A percentile compares a stretch with the other conserved stretches of the same genome.
Conservation (phyloP, 345 rosid genomes). For the Populus alba region DNA sequence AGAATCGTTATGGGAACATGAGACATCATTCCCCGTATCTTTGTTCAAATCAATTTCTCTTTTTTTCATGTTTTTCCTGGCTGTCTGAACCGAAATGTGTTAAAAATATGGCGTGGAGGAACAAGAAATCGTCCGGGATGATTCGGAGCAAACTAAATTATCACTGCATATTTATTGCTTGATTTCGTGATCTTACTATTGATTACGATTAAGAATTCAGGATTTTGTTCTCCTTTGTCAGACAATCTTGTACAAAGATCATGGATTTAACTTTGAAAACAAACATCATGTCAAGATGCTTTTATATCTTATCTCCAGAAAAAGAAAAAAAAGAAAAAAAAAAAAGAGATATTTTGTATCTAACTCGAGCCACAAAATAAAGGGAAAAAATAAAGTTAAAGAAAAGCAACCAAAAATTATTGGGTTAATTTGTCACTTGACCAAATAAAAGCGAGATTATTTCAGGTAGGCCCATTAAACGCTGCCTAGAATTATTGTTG, state of each 20-base stretch:
- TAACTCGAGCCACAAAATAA: background rate
- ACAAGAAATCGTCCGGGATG: constrained; percentile 1
- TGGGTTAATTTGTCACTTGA: background rate
- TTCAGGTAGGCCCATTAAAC: background rate
- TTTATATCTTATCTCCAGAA: background rate
- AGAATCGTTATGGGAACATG: constrained; percentile 14
- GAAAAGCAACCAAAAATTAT: background rate
- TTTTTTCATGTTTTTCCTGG: background rate
- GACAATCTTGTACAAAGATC: too few species aligned
- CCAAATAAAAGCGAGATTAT: background rate
- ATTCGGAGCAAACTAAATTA: background rate
- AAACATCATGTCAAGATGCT: background rate
- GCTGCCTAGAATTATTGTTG: background rate
- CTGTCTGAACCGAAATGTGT: background rate
- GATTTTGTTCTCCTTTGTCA: background rate
- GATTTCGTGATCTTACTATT: constrained; percentile 2
- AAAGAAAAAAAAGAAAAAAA: too few species aligned
- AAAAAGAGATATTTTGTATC: too few species aligned
- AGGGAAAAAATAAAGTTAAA: too few species aligned
- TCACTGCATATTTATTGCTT: background rate
- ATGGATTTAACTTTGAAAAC: background rate
- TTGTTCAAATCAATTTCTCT: constrained; percentile 5
- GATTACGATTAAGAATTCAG: background rate
- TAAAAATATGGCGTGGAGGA: background rate
- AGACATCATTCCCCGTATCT: constrained; percentile 26